phyloP scores from a whole-genome alignment of 2,329 filamentous ascomycete species.

The Pleurostoma richardsiae region DNA sequence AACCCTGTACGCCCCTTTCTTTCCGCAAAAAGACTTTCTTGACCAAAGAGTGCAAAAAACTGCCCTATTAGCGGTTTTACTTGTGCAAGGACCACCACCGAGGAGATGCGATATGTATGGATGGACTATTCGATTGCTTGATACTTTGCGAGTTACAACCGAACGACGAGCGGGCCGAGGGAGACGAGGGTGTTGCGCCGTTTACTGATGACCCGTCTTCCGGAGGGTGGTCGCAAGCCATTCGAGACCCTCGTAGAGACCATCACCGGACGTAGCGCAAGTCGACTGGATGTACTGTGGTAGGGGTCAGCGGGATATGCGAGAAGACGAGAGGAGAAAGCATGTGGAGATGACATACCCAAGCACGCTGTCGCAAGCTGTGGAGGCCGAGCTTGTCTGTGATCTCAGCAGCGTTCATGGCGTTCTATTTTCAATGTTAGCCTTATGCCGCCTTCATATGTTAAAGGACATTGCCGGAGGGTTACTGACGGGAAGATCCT shows the following conservation, averaged over 20 bases:
- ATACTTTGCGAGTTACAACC: constrained; percentile 55
- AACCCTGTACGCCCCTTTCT: constrained; percentile 18
- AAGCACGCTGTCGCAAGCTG: constrained; percentile 96
- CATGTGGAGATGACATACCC: constrained; percentile 62
- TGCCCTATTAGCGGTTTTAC: constrained; percentile 16
- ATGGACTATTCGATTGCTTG: constrained; percentile 52
- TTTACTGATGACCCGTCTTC: constrained; percentile 66
- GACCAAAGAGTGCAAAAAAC: constrained; percentile 22
- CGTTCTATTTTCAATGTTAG: constrained; percentile 62
- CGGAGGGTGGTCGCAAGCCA: constrained; percentile 81
- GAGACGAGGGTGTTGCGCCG: constrained; percentile 22
- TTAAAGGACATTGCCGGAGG: constrained; percentile 1
- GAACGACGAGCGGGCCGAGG: constrained; percentile 42
- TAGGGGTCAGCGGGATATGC: constrained; percentile 2
- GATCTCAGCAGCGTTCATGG: constrained; percentile 99
- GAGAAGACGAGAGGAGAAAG: no score
- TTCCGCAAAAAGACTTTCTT: constrained; percentile 16
- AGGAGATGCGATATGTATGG: constrained; percentile 29
- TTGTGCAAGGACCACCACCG: constrained; percentile 16
- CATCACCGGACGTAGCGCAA: constrained; percentile 97
- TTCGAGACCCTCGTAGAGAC: constrained; percentile 98
- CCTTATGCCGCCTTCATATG: neutral
- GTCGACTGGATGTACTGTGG: constrained; percentile 96
- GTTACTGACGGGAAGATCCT: constrained; percentile 85
- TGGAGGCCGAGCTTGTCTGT: constrained; percentile 99